Conservation (phyloP, 768 basidiomycete species). For the Termitomyces sp. region DNA sequence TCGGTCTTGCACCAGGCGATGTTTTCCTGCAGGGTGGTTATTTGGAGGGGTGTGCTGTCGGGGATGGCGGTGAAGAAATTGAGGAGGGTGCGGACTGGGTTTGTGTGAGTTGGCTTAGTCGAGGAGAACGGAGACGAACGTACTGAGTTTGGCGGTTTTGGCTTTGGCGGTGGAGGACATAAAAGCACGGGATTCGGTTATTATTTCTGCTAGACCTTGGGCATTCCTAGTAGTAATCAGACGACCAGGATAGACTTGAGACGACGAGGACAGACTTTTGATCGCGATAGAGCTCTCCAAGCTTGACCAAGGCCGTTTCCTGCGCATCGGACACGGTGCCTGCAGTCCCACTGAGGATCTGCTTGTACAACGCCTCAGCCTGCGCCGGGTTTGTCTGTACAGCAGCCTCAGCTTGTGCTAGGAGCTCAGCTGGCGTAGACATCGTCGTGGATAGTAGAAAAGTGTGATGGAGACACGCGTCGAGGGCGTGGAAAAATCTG, state of each 20-base stretch:
- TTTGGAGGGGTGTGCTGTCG: conserved; percentile 70
- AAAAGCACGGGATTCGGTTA: conserved; percentile 78
- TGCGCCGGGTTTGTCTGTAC: conserved; percentile 47
- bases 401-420: conserved; percentile 54
- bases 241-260: neutral
- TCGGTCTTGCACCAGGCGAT: conserved; percentile 90
- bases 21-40: conserved; percentile 83
- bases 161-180: conserved; percentile 96
- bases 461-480: conserved; percentile 23
- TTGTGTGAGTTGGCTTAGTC: neutral
- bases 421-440: conserved; percentile 37
- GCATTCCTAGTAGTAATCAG: conserved; percentile 64
- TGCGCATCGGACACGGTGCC: conserved; percentile 67
- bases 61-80: conserved; percentile 84
- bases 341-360: conserved; percentile 49
- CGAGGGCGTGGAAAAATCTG: conserved; percentile 27
- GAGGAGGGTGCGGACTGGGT: conserved; percentile 85
- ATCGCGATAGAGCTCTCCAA: conserved; percentile 85
- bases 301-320: conserved; percentile 78
- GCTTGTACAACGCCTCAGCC: conserved; percentile 73
- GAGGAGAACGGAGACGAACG: conserved; percentile 20
- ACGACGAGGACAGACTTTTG: conserved; percentile 49
- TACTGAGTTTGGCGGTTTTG: conserved; percentile 94
- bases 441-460: conserved; percentile 1
- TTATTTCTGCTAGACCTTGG: conserved; percentile 79